These are phyloP conservation scores for Chlorella sp. DNA, from an alignment of 139 green algal species.

Conservation along the genomic window DNA sequence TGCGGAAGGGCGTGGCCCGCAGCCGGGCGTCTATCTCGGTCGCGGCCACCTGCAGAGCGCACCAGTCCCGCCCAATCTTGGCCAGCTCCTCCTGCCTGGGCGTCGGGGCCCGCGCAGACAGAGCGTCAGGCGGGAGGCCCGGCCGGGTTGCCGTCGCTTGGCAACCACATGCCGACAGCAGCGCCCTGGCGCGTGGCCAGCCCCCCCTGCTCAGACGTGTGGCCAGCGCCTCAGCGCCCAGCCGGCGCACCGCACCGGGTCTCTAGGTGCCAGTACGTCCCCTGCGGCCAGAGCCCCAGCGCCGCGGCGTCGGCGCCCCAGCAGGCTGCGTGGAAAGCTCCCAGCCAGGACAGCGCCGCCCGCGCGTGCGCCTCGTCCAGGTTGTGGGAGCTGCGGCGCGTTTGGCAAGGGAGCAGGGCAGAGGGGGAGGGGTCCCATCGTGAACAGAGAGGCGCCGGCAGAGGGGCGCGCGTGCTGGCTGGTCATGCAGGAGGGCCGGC, in stretches of 20 bases:
- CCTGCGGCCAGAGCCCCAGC: slow-evolving; percentile 25
- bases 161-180: neutral
- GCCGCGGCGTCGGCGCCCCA: slow-evolving; percentile 23
- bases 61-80: slow-evolving; percentile 41
- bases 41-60: slow-evolving; percentile 31
- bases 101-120: neutral
- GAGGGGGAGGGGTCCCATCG: neutral
- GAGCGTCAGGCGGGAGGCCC: neutral
- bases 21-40: slow-evolving; percentile 33
- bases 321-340: slow-evolving; percentile 45
- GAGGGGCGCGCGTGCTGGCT: no score
- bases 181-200: neutral
- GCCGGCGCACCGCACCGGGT: slow-evolving; percentile 39
- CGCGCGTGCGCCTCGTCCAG: slow-evolving; percentile 27
- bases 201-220: neutral
- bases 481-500: no score
- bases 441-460: no score
- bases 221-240: no score
- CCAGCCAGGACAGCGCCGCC: slow-evolving; percentile 46
- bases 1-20: slow-evolving; percentile 15
- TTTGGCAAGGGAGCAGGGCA: neutral
- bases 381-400: neutral
- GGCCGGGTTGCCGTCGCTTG: neutral
- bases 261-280: slow-evolving; percentile 57
- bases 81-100: slow-evolving; percentile 46